Base-by-base conservation (phyloP, 2,329 filamentous ascomycete genomes). In the Sclerotinia nivalis region DNA sequence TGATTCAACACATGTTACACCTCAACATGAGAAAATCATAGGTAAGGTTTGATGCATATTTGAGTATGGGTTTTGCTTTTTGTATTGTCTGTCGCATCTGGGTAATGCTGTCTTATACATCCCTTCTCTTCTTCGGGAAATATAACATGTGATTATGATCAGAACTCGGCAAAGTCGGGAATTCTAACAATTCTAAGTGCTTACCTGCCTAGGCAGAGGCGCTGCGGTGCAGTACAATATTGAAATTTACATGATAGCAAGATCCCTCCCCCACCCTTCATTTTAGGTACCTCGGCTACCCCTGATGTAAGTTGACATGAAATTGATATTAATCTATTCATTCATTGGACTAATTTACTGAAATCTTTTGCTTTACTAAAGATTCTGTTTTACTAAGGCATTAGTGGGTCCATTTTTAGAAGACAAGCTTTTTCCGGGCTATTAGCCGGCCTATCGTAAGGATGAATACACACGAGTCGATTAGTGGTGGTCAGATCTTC, bases 1-100 rank as follows among this genome's bases (percentile, higher is more conserved):
- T 68, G 66, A 61, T 68, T 68, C 10, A 50, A 68, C 55, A 43
- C 20, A 43, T 34, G 31, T 31, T 31, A 34, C 34, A 34, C 4
- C 13, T 5, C 40, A 43, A 43, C 40, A 43, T 43, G 45, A 43
- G 10, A 59, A 12, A 37, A 47, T 22, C 40, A 13, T 22, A 31
- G 22, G 13, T 12, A 34, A n/a, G 20, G n/a, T n/a, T 13, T 2
- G 18, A 43, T 45, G 8, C 31, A n/a, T 34, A 49, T 34, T 10
- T 34, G 10, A 2, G 31, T 20, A 54, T 8, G 13, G 7, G 13
- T 43, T 43, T 15, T 4, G 20, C 9, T 37, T 37, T 37, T 37
- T n/a, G n/a, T n/a, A n/a, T n/a, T n/a, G n/a, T n/a, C n/a, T 49
- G 10, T 28, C 12, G 25, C 5, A 15, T 22, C 1, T 37, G 31